A percentile compares a stretch with the other conserved stretches of the same genome.
These are phyloP conservation scores for Blastobotrys chiropterorum DNA, from an alignment of 805 yeast species.

Conservation along the genomic window DNA sequence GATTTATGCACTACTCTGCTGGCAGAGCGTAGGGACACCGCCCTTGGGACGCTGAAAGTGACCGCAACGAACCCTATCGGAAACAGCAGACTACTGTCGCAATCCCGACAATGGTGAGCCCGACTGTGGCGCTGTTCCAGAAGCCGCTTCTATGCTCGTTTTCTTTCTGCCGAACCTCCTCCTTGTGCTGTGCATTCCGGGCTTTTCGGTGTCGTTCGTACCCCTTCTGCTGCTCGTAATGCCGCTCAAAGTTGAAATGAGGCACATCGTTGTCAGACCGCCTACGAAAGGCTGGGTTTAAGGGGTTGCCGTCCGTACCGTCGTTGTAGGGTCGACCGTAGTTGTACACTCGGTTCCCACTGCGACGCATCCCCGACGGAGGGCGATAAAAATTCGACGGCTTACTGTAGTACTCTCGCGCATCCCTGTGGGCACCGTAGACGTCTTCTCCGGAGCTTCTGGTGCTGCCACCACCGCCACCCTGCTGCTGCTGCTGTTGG, in stretches of 20 bases:
- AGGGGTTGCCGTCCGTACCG: slow-evolving; percentile 19
- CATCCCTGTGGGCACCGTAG: slow-evolving; percentile 6
- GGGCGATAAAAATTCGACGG: slow-evolving; percentile 10
- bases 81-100: background rate
- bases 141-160: background rate
- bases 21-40: too few relatives aligned
- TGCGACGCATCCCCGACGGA: slow-evolving; percentile 5
- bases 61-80: background rate
- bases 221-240: slow-evolving; percentile 27
- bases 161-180: background rate
- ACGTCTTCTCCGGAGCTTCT: background rate
- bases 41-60: too few relatives aligned
- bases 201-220: slow-evolving; percentile 26
- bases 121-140: background rate
- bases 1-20: too few relatives aligned
- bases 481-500: slow-evolving; percentile 9
- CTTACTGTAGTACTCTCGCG: slow-evolving; percentile 3
- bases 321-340: slow-evolving; percentile 12
- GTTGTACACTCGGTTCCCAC: slow-evolving; percentile 15
- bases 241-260: slow-evolving; percentile 32
- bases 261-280: slow-evolving; percentile 30
- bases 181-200: slow-evolving; percentile 8
- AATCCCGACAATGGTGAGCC: background rate
- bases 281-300: slow-evolving; percentile 18
- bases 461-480: slow-evolving; percentile 1